These are phyloP conservation scores for Protomyces gravidus DNA, from an alignment of 1,139 yeast species.

Conservation along the genomic window DNA sequence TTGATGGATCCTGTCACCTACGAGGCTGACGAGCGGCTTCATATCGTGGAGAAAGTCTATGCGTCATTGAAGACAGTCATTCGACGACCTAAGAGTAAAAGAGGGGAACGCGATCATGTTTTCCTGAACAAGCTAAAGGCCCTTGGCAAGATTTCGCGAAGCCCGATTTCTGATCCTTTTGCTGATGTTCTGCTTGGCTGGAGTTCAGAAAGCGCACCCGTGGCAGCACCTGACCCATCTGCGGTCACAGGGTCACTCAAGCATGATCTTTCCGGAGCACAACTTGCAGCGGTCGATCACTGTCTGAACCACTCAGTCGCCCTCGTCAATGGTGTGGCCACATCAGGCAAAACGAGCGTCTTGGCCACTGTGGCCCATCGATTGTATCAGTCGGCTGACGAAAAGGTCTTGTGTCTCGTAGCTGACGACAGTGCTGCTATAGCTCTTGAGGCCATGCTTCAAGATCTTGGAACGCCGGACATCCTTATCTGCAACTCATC, in stretches of 20 bases:
- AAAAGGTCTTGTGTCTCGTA: constrained; percentile 40
- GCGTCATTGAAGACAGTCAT: background rate
- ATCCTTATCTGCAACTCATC: constrained; percentile 36
- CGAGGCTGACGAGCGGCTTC: constrained; percentile 3
- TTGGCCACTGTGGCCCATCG: constrained; percentile 39
- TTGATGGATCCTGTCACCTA: constrained; percentile 21
- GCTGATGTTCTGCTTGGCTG: background rate
- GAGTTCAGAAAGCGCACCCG: background rate
- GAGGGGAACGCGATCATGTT: background rate
- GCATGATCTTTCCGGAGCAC: constrained; percentile 30
- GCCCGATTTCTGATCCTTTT: background rate
- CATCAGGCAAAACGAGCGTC: constrained; percentile 47
- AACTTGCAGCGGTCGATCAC: constrained; percentile 42
- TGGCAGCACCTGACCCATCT: background rate
- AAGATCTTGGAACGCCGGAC: constrained; percentile 36
- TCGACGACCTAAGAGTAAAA: background rate
- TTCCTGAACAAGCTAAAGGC: background rate
- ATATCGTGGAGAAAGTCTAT: constrained; percentile 9
- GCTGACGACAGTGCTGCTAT: constrained; percentile 37
- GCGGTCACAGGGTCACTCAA: background rate
- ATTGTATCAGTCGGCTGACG: constrained; percentile 40
- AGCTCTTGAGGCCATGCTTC: constrained; percentile 36
- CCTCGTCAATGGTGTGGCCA: constrained; percentile 48
- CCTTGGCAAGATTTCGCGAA: background rate
- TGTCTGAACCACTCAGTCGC: constrained; percentile 43